Base-by-base conservation (phyloP, 345 rosid species). In the Murraya koenigii region DNA sequence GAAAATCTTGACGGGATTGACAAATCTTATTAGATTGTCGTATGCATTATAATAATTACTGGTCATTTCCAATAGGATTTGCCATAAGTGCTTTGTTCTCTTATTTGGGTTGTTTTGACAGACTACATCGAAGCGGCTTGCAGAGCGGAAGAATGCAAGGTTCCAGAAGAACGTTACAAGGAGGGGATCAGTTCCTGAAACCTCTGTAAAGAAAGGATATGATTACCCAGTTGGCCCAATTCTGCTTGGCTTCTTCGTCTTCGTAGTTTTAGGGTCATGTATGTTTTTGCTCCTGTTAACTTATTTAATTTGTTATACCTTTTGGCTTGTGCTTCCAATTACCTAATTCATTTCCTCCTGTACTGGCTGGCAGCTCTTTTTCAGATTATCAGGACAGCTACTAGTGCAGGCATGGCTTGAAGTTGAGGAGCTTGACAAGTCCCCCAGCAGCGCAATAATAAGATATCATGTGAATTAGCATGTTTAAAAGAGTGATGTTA, bases 261-360 rank as follows among this genome's bases (percentile, higher is more conserved):
- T 83, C 35, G 86, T 85, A 22, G 86, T 81, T 10, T 52, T 86
- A 19, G 88, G 88, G 35, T 83, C 86, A 58, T 81, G 88, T 83
- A 85, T 62, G 82, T 61, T 26, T 0, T 28, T 28, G 35, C 28
- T 13, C 64, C 33, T 26, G 35, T 17, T 7, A 33, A 33, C 56
- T 0, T 15, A 17, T 52, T 52, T 6, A 14, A 3, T 64, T 55
- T 33, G 44, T 5, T 15, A 49, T 49, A 7, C 7, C 1, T 70
- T 28, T 8, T 52, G 60, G 11, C 26, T 69, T 10, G n/a, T 69
- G 6, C 14, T 5, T 44, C 2, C 20, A 25, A 20, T 44, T 28
- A 3, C 22, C n/a, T 64, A 14, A 65, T 33, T 25, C 28, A 38
- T 6, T 66, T 32, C 13, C 26, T 2, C 15, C 32, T 36, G 49